Base-by-base conservation (phyloP, 805 yeast genomes). In the Grigorovia yakushimaensis region DNA sequence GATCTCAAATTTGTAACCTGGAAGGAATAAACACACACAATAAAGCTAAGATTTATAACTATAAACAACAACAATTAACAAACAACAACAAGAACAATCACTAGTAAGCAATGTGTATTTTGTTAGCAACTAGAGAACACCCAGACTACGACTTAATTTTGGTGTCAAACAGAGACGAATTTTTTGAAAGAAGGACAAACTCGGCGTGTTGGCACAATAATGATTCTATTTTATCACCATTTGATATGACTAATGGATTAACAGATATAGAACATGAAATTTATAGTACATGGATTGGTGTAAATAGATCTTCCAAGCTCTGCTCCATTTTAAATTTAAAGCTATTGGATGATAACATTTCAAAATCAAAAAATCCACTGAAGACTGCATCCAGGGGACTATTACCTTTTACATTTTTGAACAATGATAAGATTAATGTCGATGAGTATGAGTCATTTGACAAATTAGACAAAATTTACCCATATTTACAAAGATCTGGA, bases 201-300 rank as follows among this genome's bases (percentile, higher is more conserved):
- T 59, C 62, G n/a, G 82, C 91, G 60, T 45, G 69, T 49, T 47
- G 65, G 50, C 65, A 69, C 44, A 62, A 65, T 35, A 42, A 54
- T 27, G 54, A 53, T 24, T 46, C 13, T 43, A 66, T 83, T 1
- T 60, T 87, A 10, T 75, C 84, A 7, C 97, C 97, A 0, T 66
- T 73, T 37, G 97, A 91, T 61, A 62, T 84, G 55, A 45, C 43
- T 17, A 24, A 39, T 5, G 39, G 38, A 11, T 30, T 40, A 18
- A 43, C 37, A 5, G 46, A 44, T 5, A 13, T n/a, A n/a, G 47
- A 49, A 9, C 39, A 44, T 8, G 45, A 43, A 18, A 88, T 80
- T 47, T 86, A 78, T 52, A 97, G 98, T 1, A 86, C 97, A 0
- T 93, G 98, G 98, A 77, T 87, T 1, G 97, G 95, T 0, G 73